phyloP scores from a whole-genome alignment of 2,329 filamentous ascomycete species.

The Ceratocystis colombiana region DNA sequence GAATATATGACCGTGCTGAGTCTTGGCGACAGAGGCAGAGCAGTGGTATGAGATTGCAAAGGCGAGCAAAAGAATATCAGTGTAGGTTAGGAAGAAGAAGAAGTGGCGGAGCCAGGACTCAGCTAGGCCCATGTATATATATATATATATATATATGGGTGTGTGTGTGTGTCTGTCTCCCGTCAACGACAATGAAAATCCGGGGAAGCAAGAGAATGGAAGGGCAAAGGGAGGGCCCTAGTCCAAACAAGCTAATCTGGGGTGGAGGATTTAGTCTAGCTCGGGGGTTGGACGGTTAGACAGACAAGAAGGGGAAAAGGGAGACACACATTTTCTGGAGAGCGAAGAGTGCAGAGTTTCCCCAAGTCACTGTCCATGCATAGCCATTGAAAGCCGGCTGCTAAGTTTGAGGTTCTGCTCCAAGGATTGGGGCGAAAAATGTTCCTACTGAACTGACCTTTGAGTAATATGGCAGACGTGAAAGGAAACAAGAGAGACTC shows the following conservation, averaged over 20 bases:
- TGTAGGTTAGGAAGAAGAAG: not conserved
- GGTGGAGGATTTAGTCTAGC: not conserved
- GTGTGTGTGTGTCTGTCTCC: not conserved
- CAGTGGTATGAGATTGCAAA: not conserved
- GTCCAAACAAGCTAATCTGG: conserved; percentile 5
- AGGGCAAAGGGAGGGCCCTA: conserved; percentile 9
- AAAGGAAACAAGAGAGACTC: not conserved
- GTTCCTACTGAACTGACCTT: not conserved
- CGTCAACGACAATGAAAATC: conserved; percentile 12
- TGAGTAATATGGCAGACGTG: too few relatives aligned
- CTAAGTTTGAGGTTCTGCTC: conserved; percentile 18
- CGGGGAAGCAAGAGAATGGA: conserved; percentile 11
- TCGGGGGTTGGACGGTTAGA: not conserved
- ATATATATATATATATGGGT: not conserved
- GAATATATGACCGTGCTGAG: not conserved
- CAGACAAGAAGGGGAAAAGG: not conserved
- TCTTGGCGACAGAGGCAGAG: not conserved
- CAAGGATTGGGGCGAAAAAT: conserved; percentile 12
- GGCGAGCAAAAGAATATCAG: too few relatives aligned
- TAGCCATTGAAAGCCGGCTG: not conserved
- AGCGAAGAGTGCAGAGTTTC: not conserved
- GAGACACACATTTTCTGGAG: not conserved
- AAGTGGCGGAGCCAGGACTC: not conserved
- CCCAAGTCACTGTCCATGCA: not conserved
- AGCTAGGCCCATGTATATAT: not conserved